Evolutionary conservation across 2,329 filamentous ascomycete genomes (phyloP), one percentile per base, ranked within the genome.

Genomic region (Hawksworthiomyces lignivorus): DNA sequence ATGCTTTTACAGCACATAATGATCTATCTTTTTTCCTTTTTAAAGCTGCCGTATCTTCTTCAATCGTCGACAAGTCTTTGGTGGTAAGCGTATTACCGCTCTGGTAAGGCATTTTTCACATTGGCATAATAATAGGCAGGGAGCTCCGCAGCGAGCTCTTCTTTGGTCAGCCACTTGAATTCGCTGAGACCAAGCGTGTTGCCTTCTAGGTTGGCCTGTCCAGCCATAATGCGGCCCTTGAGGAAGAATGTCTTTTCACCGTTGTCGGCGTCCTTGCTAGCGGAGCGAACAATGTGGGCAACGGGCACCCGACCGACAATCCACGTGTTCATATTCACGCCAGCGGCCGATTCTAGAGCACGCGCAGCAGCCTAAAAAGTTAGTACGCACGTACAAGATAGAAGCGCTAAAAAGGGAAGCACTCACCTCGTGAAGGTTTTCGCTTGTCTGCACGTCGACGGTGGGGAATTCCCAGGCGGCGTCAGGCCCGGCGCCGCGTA

Each of bases 311-410:
- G 88, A 47, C 88, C 90, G 39, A 98, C 85, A 53, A 97, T 78
- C 89, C 92, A 98, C 42, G 88, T 96, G 70, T 97, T 97, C 89
- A 98, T 97, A 72, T 98, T 94, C 47, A 85, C 67, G 45, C 92
- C 92, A 9, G 83, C 88, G 4, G 87, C 72, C 54, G 86, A 73
- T 39, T 82, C 71, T 19, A 97, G 72, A 41, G 88, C 80, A 46
- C 88, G 77, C 58, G 87, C 77, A 28, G 90, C 88, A 33, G 86
- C 82, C 92, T 98, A 54, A 48, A 40, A 22, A 9, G 4, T 24
- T 11, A 15, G 8, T 15, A 15, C 36, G 26, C 26, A 40, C 17
- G 15, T 15, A 15, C 37, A 39, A 34, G 36, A 24, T 21, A 4
- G 10, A 26, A 20, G 7, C 12, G 12, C 24, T 26, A 7, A 20